phyloP scores from a whole-genome alignment of 2,329 filamentous ascomycete genomes.

The Clonostachys byssicola region DNA sequence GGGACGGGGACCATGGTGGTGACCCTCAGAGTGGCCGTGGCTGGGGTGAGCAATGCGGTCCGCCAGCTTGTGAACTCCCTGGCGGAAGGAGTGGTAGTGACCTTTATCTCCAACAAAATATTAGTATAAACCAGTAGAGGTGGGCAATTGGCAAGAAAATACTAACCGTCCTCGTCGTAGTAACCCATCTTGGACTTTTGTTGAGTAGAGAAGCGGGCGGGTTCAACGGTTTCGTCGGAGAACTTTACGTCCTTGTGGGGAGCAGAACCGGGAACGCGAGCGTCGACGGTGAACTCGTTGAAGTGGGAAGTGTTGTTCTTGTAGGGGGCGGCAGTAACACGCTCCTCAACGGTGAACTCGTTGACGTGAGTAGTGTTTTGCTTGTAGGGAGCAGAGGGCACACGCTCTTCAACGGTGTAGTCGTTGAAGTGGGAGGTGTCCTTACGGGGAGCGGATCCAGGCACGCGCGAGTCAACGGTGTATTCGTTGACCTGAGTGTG shows the following conservation, averaged over 20 bases:
- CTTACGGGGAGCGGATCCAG: slow-evolving; percentile 39
- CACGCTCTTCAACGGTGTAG: slow-evolving; percentile 31
- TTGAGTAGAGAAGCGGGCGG: slow-evolving; percentile 34
- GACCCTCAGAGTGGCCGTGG: slow-evolving; percentile 29
- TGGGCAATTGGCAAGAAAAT: slow-evolving; percentile 2
- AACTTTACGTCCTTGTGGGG: slow-evolving; percentile 54
- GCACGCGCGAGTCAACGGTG: slow-evolving; percentile 31
- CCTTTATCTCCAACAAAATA: slow-evolving; percentile 25
- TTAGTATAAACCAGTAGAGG: background rate
- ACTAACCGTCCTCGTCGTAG: slow-evolving; percentile 59
- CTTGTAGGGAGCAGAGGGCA: slow-evolving; percentile 20
- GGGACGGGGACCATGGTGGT: slow-evolving; percentile 30
- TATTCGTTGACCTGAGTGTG: slow-evolving; percentile 22
- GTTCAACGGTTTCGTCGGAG: slow-evolving; percentile 63
- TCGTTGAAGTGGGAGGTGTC: slow-evolving; percentile 20
- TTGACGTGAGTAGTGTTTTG: slow-evolving; percentile 51
- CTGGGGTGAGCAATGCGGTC: slow-evolving; percentile 47
- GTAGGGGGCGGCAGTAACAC: slow-evolving; percentile 33
- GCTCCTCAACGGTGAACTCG: slow-evolving; percentile 61
- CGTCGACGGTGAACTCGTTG: slow-evolving; percentile 33
- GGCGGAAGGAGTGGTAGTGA: slow-evolving; percentile 55
- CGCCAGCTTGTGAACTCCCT: slow-evolving; percentile 51
- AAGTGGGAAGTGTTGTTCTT: slow-evolving; percentile 14
- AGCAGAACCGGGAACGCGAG: slow-evolving; percentile 33
- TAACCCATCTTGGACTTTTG: slow-evolving; percentile 58